Conservation (phyloP, 176 grass and related monocot species). For the Aechmea fasciata region DNA sequence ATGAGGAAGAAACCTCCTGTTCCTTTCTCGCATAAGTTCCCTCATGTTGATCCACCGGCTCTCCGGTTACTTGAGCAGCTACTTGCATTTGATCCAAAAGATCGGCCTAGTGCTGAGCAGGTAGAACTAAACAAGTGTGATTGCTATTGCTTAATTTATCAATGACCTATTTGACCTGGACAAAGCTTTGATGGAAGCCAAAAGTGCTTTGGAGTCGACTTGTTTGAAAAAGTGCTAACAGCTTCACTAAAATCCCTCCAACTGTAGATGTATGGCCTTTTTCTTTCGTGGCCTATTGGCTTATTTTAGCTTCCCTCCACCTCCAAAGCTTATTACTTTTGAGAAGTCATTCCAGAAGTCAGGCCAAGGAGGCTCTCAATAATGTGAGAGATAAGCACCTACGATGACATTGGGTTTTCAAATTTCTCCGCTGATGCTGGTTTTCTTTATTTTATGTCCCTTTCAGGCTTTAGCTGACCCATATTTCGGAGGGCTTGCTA, state of each 20-base stretch:
- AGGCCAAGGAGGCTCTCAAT: no score
- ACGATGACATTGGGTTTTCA: background rate
- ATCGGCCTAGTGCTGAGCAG: constrained; percentile 84
- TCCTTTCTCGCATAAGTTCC: constrained; percentile 58
- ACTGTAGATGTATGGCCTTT: background rate
- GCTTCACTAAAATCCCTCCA: no score
- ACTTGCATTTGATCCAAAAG: constrained; percentile 90
- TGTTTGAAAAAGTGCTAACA: background rate
- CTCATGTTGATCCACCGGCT: constrained; percentile 57
- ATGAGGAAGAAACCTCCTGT: constrained; percentile 61
- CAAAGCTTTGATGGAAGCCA: no score
- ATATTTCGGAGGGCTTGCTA: constrained; percentile 64
- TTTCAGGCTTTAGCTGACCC: constrained; percentile 87
- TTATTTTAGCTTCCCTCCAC: no score
- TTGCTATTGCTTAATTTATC: no score
- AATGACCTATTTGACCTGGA: no score
- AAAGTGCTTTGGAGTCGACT: no score
- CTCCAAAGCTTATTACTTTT: no score
- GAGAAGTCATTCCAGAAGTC: no score
- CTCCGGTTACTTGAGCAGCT: constrained; percentile 61
- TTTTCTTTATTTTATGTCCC: constrained; percentile 8
- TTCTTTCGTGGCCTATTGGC: constrained; percentile 3
- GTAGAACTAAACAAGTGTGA: constrained; percentile 16
- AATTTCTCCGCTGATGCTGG: constrained; percentile 15
- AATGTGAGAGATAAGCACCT: no score